phyloP scores from a whole-genome alignment of 257 asterid genomes.

The Galeopsis tetrahit region DNA sequence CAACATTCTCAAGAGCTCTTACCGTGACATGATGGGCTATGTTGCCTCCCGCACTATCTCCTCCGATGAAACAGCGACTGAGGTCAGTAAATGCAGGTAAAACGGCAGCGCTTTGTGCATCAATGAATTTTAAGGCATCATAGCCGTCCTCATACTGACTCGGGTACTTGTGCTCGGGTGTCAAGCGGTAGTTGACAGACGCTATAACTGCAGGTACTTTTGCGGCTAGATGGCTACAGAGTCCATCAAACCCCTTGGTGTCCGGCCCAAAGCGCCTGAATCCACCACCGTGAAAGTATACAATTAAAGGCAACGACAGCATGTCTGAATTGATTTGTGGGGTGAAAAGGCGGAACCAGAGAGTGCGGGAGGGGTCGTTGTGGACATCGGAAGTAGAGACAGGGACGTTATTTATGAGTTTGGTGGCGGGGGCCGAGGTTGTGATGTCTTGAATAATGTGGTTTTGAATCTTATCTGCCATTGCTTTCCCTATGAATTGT shows the following conservation, averaged over 20 bases:
- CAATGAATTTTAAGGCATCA: constrained; percentile 48
- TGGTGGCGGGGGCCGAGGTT: constrained; percentile 24
- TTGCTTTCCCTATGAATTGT: too few species aligned
- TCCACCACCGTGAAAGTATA: constrained; percentile 56
- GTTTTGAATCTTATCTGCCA: too few species aligned
- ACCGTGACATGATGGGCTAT: constrained; percentile 49
- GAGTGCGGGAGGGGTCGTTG: background rate
- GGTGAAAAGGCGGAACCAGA: constrained; percentile 31
- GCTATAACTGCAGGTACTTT: constrained; percentile 41
- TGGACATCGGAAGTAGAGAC: constrained; percentile 18
- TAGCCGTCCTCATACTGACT: constrained; percentile 46
- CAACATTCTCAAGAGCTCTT: constrained; percentile 24
- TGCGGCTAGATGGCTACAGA: constrained; percentile 44
- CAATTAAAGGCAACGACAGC: constrained; percentile 34
- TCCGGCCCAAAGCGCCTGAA: constrained; percentile 35
- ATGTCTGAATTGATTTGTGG: background rate
- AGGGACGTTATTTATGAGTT: constrained; percentile 18
- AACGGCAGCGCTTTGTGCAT: constrained; percentile 25
- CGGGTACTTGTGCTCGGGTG: constrained; percentile 49
- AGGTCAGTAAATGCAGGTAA: constrained; percentile 44
- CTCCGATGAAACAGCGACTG: constrained; percentile 43
- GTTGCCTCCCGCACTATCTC: constrained; percentile 59
- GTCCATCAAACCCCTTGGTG: constrained; percentile 25
- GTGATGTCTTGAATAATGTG: too few species aligned
- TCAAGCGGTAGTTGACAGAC: constrained; percentile 49